Conservation (phyloP, 2,329 filamentous ascomycete genomes). For the Elsinoe arachidis region DNA sequence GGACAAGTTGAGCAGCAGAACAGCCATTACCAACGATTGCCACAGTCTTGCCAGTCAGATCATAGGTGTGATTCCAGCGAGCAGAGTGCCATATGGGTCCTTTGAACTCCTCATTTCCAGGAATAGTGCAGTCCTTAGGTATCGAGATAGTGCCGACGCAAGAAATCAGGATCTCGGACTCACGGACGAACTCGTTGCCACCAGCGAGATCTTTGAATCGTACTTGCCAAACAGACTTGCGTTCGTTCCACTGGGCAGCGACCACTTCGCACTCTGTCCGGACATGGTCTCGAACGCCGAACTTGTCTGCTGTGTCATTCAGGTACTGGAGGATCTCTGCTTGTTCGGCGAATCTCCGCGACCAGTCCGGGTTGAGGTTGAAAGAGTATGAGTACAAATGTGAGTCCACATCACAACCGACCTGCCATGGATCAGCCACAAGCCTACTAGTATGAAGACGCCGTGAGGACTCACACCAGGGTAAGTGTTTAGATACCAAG, state of each 20-base stretch:
- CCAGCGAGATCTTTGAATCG: background rate
- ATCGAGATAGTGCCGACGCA: slow-evolving; percentile 13
- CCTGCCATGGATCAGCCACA: background rate
- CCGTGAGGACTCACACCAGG: background rate
- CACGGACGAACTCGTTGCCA: background rate
- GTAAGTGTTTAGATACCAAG: slow-evolving; percentile 14
- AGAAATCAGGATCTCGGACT: slow-evolving; percentile 11
- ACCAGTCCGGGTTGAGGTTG: slow-evolving; percentile 26
- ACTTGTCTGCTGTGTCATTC: slow-evolving; percentile 11
- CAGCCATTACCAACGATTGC: slow-evolving; percentile 28
- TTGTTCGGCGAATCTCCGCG: slow-evolving; percentile 17
- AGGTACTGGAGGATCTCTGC: slow-evolving; percentile 16
- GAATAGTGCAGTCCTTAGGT: slow-evolving; percentile 10
- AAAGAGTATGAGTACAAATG: slow-evolving; percentile 29
- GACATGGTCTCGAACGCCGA: slow-evolving; percentile 10
- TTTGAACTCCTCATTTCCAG: slow-evolving; percentile 11
- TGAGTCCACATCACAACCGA: slow-evolving; percentile 15
- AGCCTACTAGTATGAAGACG: background rate
- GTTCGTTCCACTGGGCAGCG: background rate
- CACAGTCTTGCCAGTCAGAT: slow-evolving; percentile 13
- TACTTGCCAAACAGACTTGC: background rate
- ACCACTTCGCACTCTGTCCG: background rate
- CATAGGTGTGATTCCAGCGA: slow-evolving; percentile 13
- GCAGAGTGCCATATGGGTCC: slow-evolving; percentile 17
- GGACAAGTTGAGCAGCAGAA: slow-evolving; percentile 42